Evolutionary conservation across 108 stramenopile genomes (phyloP).

Genomic region (Cyclostephanos invisitatus): DNA sequence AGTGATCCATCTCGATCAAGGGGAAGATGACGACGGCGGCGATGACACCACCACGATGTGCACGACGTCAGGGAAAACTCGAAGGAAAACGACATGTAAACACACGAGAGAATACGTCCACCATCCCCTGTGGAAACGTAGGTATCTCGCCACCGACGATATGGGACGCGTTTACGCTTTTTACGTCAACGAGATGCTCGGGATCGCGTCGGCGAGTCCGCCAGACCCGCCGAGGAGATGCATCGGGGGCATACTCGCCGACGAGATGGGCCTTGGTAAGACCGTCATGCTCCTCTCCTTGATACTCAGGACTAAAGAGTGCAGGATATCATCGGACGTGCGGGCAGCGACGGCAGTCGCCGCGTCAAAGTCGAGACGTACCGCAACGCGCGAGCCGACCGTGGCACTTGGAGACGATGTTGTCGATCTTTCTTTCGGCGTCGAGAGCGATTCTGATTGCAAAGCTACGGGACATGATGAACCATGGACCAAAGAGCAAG

Average conservation of each 20-base stretch:
- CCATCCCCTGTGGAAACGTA: slow-evolving; percentile 79
- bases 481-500: slow-evolving; percentile 8
- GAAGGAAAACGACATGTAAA: too few species aligned
- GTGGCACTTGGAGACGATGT: slow-evolving; percentile 17
- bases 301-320: slow-evolving; percentile 58
- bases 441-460: slow-evolving; percentile 20
- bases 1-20: slow-evolving; percentile 22
- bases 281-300: slow-evolving; percentile 78
- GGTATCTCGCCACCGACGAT: slow-evolving; percentile 55
- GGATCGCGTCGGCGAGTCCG: slow-evolving; percentile 54
- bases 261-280: slow-evolving; percentile 80
- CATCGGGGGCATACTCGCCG: slow-evolving; percentile 78
- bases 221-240: slow-evolving; percentile 74
- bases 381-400: not conserved
- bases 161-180: slow-evolving; percentile 55
- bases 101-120: slow-evolving; percentile 12
- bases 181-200: slow-evolving; percentile 78
- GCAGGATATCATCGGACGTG: not conserved
- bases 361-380: not conserved
- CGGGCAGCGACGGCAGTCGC: not conserved
- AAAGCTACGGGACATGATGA: slow-evolving; percentile 8
- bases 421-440: slow-evolving; percentile 26
- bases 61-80: too few species aligned
- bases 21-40: not conserved
- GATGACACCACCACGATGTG: slow-evolving; percentile 8